Base-by-base conservation (phyloP, 148 eudicot genomes). In the Cornus kousa region DNA sequence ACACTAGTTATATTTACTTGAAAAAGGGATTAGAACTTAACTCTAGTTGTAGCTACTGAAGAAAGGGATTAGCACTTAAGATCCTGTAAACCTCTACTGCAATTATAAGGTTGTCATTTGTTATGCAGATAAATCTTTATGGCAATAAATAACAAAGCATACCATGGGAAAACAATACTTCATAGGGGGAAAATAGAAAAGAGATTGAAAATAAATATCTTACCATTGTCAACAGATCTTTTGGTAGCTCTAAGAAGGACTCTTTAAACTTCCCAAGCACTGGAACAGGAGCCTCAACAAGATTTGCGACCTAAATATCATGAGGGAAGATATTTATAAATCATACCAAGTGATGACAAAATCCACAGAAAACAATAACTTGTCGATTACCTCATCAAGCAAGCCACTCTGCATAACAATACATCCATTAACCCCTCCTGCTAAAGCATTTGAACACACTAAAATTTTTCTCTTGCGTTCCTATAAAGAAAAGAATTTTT, bases 241-340 rank as follows among this genome's bases (percentile, higher is more conserved):
- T 92, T 71, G 99, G 99, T 77, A 97, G 97, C 89, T 89, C 87
- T 70, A 97, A 81, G 85, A 94, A 94, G 33, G 97, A 87, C 71
- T 91, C 93, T 48, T 89, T 88, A 79, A 97, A 97, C 77, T 85
- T 87, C 48, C 99, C 99, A 80, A 97, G 91, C 65, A 97, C 83
- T 22, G 98, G 97, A 73, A 88, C 87, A 71, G 99, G 98, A 82
- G 97, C 97, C 87, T 97, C 99, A 81, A 94, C 93, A 72, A 97
- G 94, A 89, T 97, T 97, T 73, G 89, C 94, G 64, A 97, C 97
- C 99, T 97, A 83, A 20, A 71, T 43, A 67, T 77, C 72, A 77
- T 12, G 67, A 79, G 35, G 72, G 70, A 37, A 50, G 74, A 68
- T 10, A 48, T 46, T 74, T 73, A 31, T 17, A 20, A 62, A 68